Base-by-base conservation (phyloP, 208 protist genomes). In the Trypanosoma cruzi region DNA sequence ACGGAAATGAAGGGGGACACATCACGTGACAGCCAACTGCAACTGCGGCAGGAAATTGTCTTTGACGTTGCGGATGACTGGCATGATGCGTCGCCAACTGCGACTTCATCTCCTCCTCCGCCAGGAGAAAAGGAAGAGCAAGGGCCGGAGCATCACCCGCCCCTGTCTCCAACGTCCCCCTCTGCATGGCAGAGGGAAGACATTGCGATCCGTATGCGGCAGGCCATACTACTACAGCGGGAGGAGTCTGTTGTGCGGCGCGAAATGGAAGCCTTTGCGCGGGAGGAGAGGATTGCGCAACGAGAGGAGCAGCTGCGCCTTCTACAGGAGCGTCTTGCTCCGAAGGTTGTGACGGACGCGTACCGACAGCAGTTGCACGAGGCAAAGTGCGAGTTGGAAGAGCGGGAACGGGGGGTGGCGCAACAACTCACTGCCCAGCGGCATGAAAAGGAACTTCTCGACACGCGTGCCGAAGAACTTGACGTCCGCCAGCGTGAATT, bases 241-340 rank as follows among this genome's bases (percentile, higher is more conserved):
- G 67, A 72, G 67, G 28, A 67, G 28, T n/a, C 18, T 24, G 24
- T 64, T 34, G 44, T 55, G 18, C 57, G 34, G 4, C 68, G 68
- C 20, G 57, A 65, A 48, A 29, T 18, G 57, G 52, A 42, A 5
- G 48, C 36, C 16, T 13, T 26, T 10, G 22, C 34, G 24, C 66
- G 37, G 42, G 65, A 62, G 34, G 57, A 29, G 31, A 22, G 18
- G 22, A 54, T 72, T 16, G 11, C 24, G 26, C 50, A 46, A 14
- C 49, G 52, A 29, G 61, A 54, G 22, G 40, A 57, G n/a, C 13
- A 66, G 34, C n/a, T 66, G 11, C 49, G 22, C n/a, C 28, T 18
- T 22, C 24, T 42, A 24, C 40, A 64, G n/a, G 56, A 55, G 32
- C 67, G 26, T 34, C 34, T 66, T 14, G 60, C 36, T 18, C n/a